Conservation (phyloP, 164 flowering plant genomes). For the Dillenia suffruticosa region DNA sequence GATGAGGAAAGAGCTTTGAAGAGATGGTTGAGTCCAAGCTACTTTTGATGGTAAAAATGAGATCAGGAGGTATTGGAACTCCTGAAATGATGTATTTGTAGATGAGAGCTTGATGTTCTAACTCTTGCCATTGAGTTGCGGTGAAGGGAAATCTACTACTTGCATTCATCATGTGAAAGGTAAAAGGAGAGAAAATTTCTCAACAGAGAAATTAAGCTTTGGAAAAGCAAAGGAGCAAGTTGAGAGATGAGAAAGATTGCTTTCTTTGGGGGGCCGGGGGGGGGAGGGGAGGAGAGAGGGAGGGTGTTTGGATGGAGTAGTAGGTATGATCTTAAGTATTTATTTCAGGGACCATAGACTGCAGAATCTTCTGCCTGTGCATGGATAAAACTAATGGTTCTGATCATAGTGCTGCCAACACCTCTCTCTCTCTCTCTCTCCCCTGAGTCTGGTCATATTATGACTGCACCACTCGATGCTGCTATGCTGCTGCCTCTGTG, state of each 20-base stretch:
- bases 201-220: background rate
- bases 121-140: constrained; percentile 74
- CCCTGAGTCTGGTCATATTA: constrained; percentile 23
- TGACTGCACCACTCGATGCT: constrained; percentile 45
- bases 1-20: constrained; percentile 43
- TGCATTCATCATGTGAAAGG: constrained; percentile 26
- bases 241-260: background rate
- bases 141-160: constrained; percentile 61
- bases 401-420: constrained; percentile 24
- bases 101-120: constrained; percentile 76
- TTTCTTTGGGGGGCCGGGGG: constrained; percentile 1
- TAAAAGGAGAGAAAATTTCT: background rate
- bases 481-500: constrained; percentile 37
- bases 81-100: constrained; percentile 75
- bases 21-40: constrained; percentile 39
- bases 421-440: constrained; percentile 19
- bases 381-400: constrained; percentile 56
- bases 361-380: constrained; percentile 59
- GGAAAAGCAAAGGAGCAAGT: constrained; percentile 1
- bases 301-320: constrained; percentile 8
- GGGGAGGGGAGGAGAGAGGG: constrained; percentile 1
- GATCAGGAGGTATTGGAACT: constrained; percentile 73
- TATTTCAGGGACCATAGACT: constrained; percentile 56
- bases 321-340: constrained; percentile 29
- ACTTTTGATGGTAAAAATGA: constrained; percentile 55